A percentile compares a stretch with the other conserved stretches of the same genome.
Conservation (phyloP, 176 grass and related monocot species). For the Eleusine coracana region DNA sequence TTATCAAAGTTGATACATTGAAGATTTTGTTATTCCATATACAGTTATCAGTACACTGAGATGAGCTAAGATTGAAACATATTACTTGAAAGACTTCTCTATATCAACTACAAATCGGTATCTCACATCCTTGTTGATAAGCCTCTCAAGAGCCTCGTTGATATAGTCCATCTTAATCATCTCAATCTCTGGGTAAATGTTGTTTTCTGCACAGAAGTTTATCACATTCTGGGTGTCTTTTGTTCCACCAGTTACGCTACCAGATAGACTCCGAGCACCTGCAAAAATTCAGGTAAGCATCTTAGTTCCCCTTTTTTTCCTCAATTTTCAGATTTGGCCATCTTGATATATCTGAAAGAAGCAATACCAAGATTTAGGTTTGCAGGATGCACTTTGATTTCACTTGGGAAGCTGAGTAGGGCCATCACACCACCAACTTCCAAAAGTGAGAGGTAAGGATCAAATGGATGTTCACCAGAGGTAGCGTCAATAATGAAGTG, state of each 20-base stretch:
- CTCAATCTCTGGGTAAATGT: slow-evolving; percentile 76
- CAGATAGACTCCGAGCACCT: slow-evolving; percentile 64
- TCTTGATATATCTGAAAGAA: slow-evolving; percentile 11
- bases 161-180: slow-evolving; percentile 80
- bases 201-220: slow-evolving; percentile 67
- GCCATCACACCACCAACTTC: slow-evolving; percentile 69
- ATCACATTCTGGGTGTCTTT: slow-evolving; percentile 69
- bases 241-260: slow-evolving; percentile 62
- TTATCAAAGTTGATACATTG: too few species aligned
- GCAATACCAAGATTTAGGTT: slow-evolving; percentile 64
- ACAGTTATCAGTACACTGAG: too few species aligned
- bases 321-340: background rate
- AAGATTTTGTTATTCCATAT: too few species aligned
- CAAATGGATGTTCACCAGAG: slow-evolving; percentile 79
- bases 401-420: slow-evolving; percentile 63
- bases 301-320: background rate
- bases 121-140: slow-evolving; percentile 61
- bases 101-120: slow-evolving; percentile 81
- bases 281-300: slow-evolving; percentile 26
- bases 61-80: background rate
- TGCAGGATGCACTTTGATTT: slow-evolving; percentile 62
- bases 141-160: slow-evolving; percentile 71
- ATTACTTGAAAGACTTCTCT: slow-evolving; percentile 55
- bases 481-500: slow-evolving; percentile 82
- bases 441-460: slow-evolving; percentile 75